Conservation (phyloP, 2,329 filamentous ascomycete genomes). For the Diaporthe vexans region DNA sequence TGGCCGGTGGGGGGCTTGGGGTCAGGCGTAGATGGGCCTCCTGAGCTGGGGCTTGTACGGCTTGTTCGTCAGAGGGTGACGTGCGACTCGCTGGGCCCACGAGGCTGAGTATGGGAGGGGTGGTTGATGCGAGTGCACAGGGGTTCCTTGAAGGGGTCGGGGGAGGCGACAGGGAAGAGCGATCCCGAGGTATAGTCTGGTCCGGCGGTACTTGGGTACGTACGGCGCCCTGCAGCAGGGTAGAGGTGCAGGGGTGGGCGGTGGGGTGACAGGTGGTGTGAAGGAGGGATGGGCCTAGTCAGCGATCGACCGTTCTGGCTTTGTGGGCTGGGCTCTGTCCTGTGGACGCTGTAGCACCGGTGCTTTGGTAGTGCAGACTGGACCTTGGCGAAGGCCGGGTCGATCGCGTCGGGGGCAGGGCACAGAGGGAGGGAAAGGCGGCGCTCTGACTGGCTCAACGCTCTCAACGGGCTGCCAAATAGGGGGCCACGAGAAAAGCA, state of each 20-base stretch:
- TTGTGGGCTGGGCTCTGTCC: slow-evolving; percentile 13
- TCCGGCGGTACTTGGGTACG: slow-evolving; percentile 1
- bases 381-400: slow-evolving; percentile 42
- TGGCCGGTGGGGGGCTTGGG: slow-evolving; percentile 36
- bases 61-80: slow-evolving; percentile 42
- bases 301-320: slow-evolving; percentile 42
- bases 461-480: slow-evolving; percentile 29
- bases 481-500: slow-evolving; percentile 41
- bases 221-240: slow-evolving; percentile 18
- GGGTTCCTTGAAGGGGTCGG: slow-evolving; percentile 27
- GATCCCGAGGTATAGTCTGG: slow-evolving; percentile 5
- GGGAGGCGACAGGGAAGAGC: slow-evolving; percentile 33
- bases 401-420: slow-evolving; percentile 36
- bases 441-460: slow-evolving; percentile 41
- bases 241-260: neutral
- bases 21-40: slow-evolving; percentile 41
- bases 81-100: slow-evolving; percentile 41
- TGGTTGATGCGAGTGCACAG: slow-evolving; percentile 27
- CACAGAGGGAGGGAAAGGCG: slow-evolving; percentile 11
- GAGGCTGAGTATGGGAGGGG: slow-evolving; percentile 41
- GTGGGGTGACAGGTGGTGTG: slow-evolving; percentile 37
- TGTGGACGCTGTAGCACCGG: slow-evolving; percentile 16
- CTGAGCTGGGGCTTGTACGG: slow-evolving; percentile 41
- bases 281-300: slow-evolving; percentile 35
- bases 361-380: slow-evolving; percentile 36